Percentiles rank a stretch among this genome's conserved stretches.
phyloP scores from a whole-genome alignment of 176 grass and related monocot genomes.

The Oryza meridionalis region DNA sequence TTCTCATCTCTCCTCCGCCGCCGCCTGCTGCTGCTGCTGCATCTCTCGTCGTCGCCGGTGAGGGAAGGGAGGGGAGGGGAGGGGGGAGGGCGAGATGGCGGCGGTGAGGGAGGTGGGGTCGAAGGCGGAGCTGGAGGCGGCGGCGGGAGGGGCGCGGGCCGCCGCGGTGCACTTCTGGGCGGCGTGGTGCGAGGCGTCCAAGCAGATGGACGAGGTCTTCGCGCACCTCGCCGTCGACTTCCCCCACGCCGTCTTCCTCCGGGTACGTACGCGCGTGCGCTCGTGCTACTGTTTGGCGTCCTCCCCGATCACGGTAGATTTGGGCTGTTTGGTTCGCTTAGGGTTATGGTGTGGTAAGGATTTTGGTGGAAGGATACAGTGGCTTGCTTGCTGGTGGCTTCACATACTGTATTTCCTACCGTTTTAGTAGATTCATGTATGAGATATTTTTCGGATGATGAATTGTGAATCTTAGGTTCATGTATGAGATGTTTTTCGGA shows the following conservation, averaged over 20 bases:
- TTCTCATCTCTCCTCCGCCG: not conserved
- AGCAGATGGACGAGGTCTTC: conserved; percentile 99
- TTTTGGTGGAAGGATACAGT: not conserved
- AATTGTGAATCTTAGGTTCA: not conserved
- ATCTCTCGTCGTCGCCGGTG: no score
- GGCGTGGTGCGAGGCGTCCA: conserved; percentile 92
- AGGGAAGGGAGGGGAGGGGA: not conserved
- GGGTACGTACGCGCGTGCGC: conserved; percentile 38
- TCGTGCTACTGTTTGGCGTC: not conserved
- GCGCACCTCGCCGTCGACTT: conserved; percentile 86
- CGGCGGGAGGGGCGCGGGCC: conserved; percentile 45
- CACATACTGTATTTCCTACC: not conserved
- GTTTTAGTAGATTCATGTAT: not conserved
- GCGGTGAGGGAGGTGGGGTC: conserved; percentile 70
- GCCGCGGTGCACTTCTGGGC: conserved; percentile 95
- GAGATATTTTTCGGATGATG: not conserved
- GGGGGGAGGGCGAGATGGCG: conserved; percentile 32
- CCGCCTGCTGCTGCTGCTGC: not conserved
- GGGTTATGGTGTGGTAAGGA: not conserved
- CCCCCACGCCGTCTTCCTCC: conserved; percentile 76
- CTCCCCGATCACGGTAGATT: conserved; percentile 30
- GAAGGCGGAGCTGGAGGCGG: conserved; percentile 75
- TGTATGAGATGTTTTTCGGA: not conserved
- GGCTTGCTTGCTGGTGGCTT: not conserved
- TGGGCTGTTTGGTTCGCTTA: not conserved